Conservation (phyloP, 805 yeast species). For the Saccharomycopsis amapae region DNA sequence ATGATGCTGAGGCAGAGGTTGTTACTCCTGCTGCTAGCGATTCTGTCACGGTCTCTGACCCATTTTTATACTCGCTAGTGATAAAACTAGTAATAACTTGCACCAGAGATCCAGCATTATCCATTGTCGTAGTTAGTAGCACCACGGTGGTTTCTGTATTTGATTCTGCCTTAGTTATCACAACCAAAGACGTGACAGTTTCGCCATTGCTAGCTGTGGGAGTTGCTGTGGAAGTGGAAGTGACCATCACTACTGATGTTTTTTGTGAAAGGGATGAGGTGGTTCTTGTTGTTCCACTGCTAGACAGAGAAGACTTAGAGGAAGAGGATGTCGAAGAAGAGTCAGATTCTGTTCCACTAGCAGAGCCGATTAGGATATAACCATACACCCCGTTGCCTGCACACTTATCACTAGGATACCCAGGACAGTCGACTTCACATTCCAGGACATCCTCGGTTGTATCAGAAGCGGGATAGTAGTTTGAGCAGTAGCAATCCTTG, state of each 20-base stretch:
- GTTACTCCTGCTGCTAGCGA: too few relatives aligned
- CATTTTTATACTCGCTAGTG: background rate
- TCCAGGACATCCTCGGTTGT: conserved; percentile 21
- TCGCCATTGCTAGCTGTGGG: conserved; percentile 1
- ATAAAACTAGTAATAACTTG: conserved; percentile 1
- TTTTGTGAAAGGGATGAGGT: background rate
- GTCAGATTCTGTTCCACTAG: conserved; percentile 21
- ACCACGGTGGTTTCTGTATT: background rate
- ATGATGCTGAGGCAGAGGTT: background rate
- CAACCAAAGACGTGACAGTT: conserved; percentile 7
- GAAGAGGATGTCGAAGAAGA: conserved; percentile 22
- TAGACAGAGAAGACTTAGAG: conserved; percentile 24
- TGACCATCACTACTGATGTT: background rate
- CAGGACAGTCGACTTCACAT: conserved; percentile 22
- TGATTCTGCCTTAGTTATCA: conserved; percentile 3
- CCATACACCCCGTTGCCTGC: conserved; percentile 32
- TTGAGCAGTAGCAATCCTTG: conserved; percentile 42
- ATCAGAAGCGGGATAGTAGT: conserved; percentile 34
- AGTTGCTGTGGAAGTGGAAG: background rate
- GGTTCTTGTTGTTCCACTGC: conserved; percentile 18
- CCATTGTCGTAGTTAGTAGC: background rate
- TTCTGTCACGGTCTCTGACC: too few relatives aligned
- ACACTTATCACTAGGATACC: conserved; percentile 22
- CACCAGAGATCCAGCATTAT: background rate
- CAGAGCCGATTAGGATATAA: conserved; percentile 27